Conservation (phyloP, 2,329 filamentous ascomycete species). For the Dactylellina cionopaga region DNA sequence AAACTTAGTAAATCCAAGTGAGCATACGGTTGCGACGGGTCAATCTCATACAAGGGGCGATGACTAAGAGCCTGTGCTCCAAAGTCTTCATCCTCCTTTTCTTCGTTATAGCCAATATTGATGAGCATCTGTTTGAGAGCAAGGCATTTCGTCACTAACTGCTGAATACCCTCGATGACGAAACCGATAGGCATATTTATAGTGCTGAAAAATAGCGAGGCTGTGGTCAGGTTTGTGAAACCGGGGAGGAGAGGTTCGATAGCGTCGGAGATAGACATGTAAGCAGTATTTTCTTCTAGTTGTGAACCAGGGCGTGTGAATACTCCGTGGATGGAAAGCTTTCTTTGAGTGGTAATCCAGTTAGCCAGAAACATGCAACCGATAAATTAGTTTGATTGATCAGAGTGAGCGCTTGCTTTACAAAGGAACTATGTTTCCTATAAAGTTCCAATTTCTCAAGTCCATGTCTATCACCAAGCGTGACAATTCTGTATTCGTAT, state of each 20-base stretch:
- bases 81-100: not conserved
- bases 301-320: not conserved
- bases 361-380: no score
- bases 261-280: not conserved
- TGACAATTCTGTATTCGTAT: not conserved
- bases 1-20: not conserved
- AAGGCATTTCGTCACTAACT: slow-evolving; percentile 3
- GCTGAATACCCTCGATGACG: not conserved
- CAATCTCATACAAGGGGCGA: not conserved
- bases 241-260: not conserved
- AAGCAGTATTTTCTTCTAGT: not conserved
- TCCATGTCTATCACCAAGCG: not conserved
- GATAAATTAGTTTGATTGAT: not conserved
- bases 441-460: not conserved
- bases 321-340: not conserved
- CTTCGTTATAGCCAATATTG: not conserved
- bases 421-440: not conserved
- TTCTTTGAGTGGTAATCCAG: not conserved
- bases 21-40: not conserved
- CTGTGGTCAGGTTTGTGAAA: slow-evolving; percentile 6
- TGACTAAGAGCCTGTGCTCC: not conserved
- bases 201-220: not conserved
- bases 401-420: not conserved
- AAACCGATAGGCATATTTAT: not conserved
- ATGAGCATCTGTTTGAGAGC: slow-evolving; percentile 3